Conservation (phyloP, 1,284 basidiomycete species). For the Leccinum colubrinum region DNA sequence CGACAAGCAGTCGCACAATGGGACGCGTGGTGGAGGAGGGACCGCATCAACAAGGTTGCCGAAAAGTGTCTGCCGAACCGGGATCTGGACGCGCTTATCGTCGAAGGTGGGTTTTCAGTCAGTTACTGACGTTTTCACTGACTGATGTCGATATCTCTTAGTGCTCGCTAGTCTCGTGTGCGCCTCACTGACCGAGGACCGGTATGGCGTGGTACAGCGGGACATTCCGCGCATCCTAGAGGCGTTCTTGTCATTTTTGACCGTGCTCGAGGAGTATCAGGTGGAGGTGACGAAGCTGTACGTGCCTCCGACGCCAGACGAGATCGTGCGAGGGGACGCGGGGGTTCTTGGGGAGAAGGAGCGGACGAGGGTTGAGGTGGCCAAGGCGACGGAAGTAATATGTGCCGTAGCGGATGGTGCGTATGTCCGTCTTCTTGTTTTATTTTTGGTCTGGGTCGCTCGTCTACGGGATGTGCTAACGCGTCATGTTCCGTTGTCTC, state of each 20-base stretch:
- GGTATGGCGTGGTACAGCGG: conserved; percentile 78
- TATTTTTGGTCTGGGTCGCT: background rate
- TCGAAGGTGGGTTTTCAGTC: conserved; percentile 45
- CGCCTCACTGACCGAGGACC: conserved; percentile 75
- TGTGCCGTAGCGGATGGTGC: conserved; percentile 59
- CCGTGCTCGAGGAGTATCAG: conserved; percentile 63
- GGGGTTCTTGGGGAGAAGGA: conserved; percentile 30
- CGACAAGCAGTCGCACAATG: conserved; percentile 24
- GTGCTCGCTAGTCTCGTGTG: conserved; percentile 70
- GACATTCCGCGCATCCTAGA: conserved; percentile 82
- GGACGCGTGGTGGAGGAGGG: conserved; percentile 55
- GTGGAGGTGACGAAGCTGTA: conserved; percentile 41
- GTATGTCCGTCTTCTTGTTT: background rate
- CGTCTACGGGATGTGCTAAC: conserved; percentile 7
- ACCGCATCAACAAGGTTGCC: conserved; percentile 48
- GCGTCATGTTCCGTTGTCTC: background rate
- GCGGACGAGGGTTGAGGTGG: conserved; percentile 41
- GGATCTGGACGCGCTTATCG: conserved; percentile 55
- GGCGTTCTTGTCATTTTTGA: conserved; percentile 65
- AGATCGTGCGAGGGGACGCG: conserved; percentile 33
- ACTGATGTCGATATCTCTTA: conserved; percentile 27
- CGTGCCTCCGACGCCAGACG: conserved; percentile 36
- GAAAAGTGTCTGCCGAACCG: conserved; percentile 55
- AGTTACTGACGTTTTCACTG: conserved; percentile 8
- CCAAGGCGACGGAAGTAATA: conserved; percentile 52